These are phyloP conservation scores for Xenosphaeropsis pyriputrescens DNA, from an alignment of 2,329 filamentous ascomycete genomes.

Conservation along the genomic window DNA sequence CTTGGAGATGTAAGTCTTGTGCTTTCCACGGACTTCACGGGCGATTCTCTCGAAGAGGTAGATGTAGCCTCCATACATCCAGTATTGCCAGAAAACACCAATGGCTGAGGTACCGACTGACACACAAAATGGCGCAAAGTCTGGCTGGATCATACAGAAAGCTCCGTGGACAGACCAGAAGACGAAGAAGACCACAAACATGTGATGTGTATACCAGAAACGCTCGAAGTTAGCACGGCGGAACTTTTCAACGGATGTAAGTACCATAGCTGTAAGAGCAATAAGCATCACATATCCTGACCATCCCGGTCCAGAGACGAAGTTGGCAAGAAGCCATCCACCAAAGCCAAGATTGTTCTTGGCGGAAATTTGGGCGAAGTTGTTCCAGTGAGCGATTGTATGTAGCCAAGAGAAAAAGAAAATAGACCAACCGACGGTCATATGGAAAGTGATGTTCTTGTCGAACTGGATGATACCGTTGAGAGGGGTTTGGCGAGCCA, in stretches of 20 bases:
- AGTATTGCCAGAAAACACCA: conserved; percentile 82
- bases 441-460: conserved; percentile 84
- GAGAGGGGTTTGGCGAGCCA: conserved; percentile 64
- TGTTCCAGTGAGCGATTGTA: conserved; percentile 78
- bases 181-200: conserved; percentile 78
- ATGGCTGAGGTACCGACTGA: conserved; percentile 49
- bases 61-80: conserved; percentile 70
- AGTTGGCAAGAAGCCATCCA: conserved; percentile 64
- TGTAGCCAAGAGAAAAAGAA: conserved; percentile 82
- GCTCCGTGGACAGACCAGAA: conserved; percentile 86
- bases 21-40: conserved; percentile 63
- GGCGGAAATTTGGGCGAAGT: conserved; percentile 62
- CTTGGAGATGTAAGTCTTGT: conserved; percentile 79
- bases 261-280: conserved; percentile 62
- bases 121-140: conserved; percentile 64
- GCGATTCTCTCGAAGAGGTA: conserved; percentile 71
- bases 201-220: conserved; percentile 84
- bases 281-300: conserved; percentile 75
- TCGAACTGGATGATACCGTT: conserved; percentile 82
- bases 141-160: conserved; percentile 83
- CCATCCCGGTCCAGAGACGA: conserved; percentile 71
- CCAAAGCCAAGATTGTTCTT: conserved; percentile 66
- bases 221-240: conserved; percentile 73
- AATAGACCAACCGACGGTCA: conserved; percentile 73
- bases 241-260: conserved; percentile 65